Base-by-base conservation (phyloP, 2,329 filamentous ascomycete species). In the Colletotrichum phormii region DNA sequence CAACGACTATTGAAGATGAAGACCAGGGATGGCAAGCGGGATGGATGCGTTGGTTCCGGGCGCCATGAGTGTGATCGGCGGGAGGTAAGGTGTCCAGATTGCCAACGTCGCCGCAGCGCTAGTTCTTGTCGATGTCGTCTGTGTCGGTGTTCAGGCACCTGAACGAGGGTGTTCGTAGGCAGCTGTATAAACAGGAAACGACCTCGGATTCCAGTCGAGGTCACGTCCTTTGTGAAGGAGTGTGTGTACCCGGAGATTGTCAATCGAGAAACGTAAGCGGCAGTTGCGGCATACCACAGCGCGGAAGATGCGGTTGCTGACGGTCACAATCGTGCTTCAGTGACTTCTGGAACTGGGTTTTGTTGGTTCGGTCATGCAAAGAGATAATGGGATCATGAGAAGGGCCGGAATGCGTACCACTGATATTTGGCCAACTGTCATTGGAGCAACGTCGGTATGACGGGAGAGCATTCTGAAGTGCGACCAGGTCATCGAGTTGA, bases 41-140 rank as follows among this genome's bases (percentile, higher is more conserved):
- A 77, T 75, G 74, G 75, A 64, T 78, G 74, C 67, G 67, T 71
- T 74, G 71, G 67, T 63, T 54, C 67, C 53, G 69, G 18, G 57
- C 24, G 53, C n/a, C 63, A 57, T n/a, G 18, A 35, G 29, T 70
- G 71, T 57, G 35, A 72, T 72, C 66, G 31, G 63, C 46, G 54
- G 64, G 59, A 64, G 35, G 51, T 37, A 42, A 63, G 66, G 42
- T 53, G 18, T 59, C 29, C 46, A 33, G 60, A 12, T 49, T 49
- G 42, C 42, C 18, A 49, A 49, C 42, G 67, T 60, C 66, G 54
- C 58, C 58, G 59, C 46, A 24, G 51, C 49, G 59, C n/a, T 33
- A 49, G 71, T 42, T 26, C 7, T n/a, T n/a, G 26, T 51, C 24
- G 29, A 33, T 22, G 37, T 49, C 24, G 26, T 51, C 24, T 22